Base-by-base conservation (phyloP, 257 asterid genomes). In the Paulownia fortunei region DNA sequence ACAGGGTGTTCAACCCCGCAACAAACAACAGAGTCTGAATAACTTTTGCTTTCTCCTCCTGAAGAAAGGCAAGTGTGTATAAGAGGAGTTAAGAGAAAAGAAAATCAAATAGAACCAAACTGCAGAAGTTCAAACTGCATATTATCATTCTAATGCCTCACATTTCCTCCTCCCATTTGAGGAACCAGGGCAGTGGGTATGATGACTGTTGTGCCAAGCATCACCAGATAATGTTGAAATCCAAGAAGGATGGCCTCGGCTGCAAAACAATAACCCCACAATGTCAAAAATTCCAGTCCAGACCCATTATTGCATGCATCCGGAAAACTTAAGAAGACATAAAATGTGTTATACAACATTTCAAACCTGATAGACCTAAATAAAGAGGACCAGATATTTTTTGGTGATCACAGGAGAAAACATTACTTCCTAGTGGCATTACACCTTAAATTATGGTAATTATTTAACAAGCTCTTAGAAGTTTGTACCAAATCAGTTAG, bases 111-210 rank as follows among this genome's bases (percentile, higher is more conserved):
- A 24, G 18, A 69, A 42, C 21, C 8, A 42, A 19, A 74, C 11
- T 13, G 76, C 61, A 56, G 26, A 41, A 49, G 15, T 10, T 54
- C n/a, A 15, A 61, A 52, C 36, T 36, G 74, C 24, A 36, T 19
- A 56, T 77, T 26, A 60, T 37, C 16, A 74, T 72, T 51, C 19
- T 21, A 74, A 80, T 46, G 79, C 69, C 97, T 88, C 86, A 92
- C 98, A 80, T 94, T 90, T 90, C 97, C 96, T 41, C 98, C 98
- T 84, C 98, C 98, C 98, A 94, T 94, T 84, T 94, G 98, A 63
- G 97, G 97, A 82, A 94, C 98, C 26, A 94, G 87, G 69, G 97
- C 97, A 18, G 97, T 89, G 47, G 98, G 94, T 76, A 94, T 94
- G 84, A 94, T 88, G 80, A 92, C 97, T 9, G 96, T 77, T 6